These are phyloP conservation scores for Leccinum truebloodii DNA, from an alignment of 768 basidiomycete species.

Conservation along the genomic window DNA sequence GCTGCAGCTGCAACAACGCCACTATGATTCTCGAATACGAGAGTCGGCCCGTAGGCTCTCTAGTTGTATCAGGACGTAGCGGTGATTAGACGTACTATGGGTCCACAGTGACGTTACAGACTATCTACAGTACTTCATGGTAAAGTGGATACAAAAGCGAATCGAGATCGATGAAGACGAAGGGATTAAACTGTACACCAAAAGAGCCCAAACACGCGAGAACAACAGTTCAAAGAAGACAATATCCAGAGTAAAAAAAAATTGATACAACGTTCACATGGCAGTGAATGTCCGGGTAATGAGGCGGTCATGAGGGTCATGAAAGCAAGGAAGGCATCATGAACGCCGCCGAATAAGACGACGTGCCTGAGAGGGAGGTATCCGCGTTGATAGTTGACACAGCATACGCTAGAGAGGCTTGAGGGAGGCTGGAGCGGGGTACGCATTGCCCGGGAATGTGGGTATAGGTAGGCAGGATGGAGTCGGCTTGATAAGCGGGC, in stretches of 20 bases:
- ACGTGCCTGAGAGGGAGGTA: slow-evolving; percentile 20
- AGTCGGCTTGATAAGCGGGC: slow-evolving; percentile 31
- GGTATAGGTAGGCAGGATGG: slow-evolving; percentile 33
- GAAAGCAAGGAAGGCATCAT: slow-evolving; percentile 36
- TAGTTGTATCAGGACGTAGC: slow-evolving; percentile 42
- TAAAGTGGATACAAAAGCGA: slow-evolving; percentile 24
- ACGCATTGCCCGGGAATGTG: slow-evolving; percentile 37
- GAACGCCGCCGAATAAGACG: slow-evolving; percentile 32
- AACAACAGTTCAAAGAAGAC: slow-evolving; percentile 29
- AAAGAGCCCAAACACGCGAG: slow-evolving; percentile 8
- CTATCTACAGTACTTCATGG: slow-evolving; percentile 36
- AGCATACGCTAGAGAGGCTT: slow-evolving; percentile 45
- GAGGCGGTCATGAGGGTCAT: slow-evolving; percentile 32
- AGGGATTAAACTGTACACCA: slow-evolving; percentile 14
- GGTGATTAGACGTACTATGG: slow-evolving; percentile 28
- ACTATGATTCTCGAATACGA: slow-evolving; percentile 70
- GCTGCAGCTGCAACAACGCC: slow-evolving; percentile 55
- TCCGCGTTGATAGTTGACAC: slow-evolving; percentile 40
- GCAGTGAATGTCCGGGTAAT: slow-evolving; percentile 21
- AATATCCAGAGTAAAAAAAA: slow-evolving; percentile 30
- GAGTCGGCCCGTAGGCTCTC: slow-evolving; percentile 62
- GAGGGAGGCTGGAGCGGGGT: slow-evolving; percentile 35
- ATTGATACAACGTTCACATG: slow-evolving; percentile 25
- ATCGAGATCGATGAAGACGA: slow-evolving; percentile 22
- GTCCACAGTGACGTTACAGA: slow-evolving; percentile 30